Base-by-base conservation (phyloP, 108 stramenopile genomes). In the Mayamaea pseudoterrestris region DNA sequence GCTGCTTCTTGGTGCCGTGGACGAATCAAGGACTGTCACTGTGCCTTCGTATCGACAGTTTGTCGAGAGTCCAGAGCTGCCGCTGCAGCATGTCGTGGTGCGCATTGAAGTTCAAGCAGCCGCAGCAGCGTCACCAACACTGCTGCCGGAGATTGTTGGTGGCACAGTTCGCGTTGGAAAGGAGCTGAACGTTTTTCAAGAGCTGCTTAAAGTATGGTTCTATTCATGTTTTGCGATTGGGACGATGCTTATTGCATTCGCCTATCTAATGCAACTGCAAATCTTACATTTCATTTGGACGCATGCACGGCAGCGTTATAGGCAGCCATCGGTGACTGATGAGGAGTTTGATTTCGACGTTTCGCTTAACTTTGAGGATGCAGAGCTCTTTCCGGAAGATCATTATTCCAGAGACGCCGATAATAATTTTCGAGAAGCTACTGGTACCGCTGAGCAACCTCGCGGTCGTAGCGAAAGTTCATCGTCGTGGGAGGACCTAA, bases 1-100 rank as follows among this genome's bases (percentile, higher is more conserved):
- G 8, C 37, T 80, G 14, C 16, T 79, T 13, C 35, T 77, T 36
- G 83, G 83, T 11, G 64, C 76, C 9, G 42, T 82, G 3, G 44
- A 73, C 23, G 88, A 90, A 65, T 74, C 68, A 47, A 58, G 63
- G 55, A 57, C 64, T 28, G 49, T 90, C 12, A 45, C 55, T 2
- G 41, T 90, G 22, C 66, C 69, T 0, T 64, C 68, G 6, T 85
- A 78, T 62, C 80, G 81, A 34, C 72, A 79, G 47, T 80, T 76
- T 54, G 59, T 68, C 12, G 88, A 90, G 41, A 71, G 63, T 42
- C 14, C 22, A 21, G 47, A 57, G 6, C 13, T 54, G 22, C 72
- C 77, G 5, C 27, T 78, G 69, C 20, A 23, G 59, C 27, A 40
- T 52, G 42, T 29, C 47, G 32, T 20, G 47, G n/a, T 28, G 5